Conservation (phyloP, 129 eudicot genomes). For the Lactuca sativa region DNA sequence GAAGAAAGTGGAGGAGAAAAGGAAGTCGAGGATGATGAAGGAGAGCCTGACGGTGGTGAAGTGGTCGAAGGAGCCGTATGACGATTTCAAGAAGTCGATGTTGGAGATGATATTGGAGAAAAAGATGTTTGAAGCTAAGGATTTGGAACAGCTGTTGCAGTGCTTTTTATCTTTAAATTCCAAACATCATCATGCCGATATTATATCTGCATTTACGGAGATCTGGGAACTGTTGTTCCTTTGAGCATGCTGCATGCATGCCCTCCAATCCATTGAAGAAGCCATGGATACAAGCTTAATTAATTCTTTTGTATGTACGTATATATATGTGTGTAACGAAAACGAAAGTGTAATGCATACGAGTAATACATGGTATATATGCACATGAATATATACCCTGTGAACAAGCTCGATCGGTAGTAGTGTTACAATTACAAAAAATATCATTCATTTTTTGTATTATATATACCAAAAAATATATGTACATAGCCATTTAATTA, state of each 20-base stretch:
- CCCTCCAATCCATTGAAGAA: not conserved
- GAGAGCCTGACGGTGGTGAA: constrained; percentile 63
- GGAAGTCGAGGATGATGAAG: constrained; percentile 43
- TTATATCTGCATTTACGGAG: constrained; percentile 64
- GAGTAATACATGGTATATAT: not conserved
- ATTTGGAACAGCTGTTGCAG: constrained; percentile 64
- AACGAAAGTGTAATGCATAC: not conserved
- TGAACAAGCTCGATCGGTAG: not conserved
- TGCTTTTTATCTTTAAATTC: constrained; percentile 64
- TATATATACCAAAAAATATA: no score
- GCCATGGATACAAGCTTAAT: not conserved
- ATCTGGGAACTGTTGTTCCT: constrained; percentile 52
- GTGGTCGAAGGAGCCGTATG: constrained; percentile 60
- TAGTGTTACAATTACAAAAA: not conserved
- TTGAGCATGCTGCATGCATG: not conserved
- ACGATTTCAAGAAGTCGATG: constrained; percentile 84
- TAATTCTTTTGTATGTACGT: not conserved
- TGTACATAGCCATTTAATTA: not conserved
- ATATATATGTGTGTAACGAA: not conserved
- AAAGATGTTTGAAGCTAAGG: constrained; percentile 56
- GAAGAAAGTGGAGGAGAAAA: constrained; percentile 29
- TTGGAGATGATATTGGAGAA: constrained; percentile 73
- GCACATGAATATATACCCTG: not conserved
- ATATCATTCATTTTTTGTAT: no score
- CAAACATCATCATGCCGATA: constrained; percentile 50